These are phyloP conservation scores for Luffa aegyptiaca DNA, from an alignment of 306 rosid genomes.

Conservation along the genomic window DNA sequence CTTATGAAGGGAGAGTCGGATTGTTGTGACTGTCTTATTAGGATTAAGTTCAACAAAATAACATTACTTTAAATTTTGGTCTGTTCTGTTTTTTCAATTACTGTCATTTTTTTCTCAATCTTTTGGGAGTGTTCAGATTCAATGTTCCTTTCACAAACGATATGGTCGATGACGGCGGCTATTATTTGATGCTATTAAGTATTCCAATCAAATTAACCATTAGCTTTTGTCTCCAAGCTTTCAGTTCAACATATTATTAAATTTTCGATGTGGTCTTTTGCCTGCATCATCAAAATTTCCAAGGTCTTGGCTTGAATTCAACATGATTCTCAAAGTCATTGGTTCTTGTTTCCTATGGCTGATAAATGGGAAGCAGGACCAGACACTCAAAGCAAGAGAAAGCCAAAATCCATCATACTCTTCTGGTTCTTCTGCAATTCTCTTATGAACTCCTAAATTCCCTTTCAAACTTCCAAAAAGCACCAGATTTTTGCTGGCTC, in stretches of 20 bases:
- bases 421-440: not conserved
- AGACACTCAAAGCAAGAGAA: not conserved
- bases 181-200: not conserved
- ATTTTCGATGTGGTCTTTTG: not conserved
- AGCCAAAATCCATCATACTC: not conserved
- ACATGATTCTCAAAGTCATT: not conserved
- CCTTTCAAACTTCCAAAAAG: not conserved
- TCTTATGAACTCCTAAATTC: not conserved
- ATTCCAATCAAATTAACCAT: not conserved
- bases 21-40: too few species aligned
- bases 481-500: not conserved
- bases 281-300: not conserved
- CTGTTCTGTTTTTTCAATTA: too few species aligned
- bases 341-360: not conserved
- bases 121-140: too few species aligned
- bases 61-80: too few species aligned
- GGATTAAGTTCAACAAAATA: too few species aligned
- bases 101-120: too few species aligned
- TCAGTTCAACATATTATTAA: not conserved
- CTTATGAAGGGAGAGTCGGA: too few species aligned
- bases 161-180: not conserved
- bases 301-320: not conserved
- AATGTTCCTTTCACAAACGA: not conserved
- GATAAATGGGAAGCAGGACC: not conserved
- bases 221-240: not conserved